Conservation (phyloP, 2,329 filamentous ascomycete genomes). For the Pyrenophora seminiperda region DNA sequence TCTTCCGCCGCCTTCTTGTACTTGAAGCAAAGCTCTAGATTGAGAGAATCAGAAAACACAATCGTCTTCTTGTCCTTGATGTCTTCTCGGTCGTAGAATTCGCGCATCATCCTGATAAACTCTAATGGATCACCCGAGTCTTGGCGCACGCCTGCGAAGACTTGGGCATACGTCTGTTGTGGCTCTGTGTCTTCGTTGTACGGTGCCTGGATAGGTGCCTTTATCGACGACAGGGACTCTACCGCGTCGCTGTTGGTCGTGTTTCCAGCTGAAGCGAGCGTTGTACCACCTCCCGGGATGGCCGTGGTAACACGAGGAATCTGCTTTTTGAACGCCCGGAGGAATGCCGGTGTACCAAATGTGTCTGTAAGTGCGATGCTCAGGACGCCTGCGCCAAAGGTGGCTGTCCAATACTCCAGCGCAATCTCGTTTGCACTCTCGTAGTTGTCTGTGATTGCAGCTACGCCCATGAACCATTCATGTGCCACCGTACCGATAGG, state of each 20-base stretch:
- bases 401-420: constrained; percentile 85
- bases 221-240: constrained; percentile 47
- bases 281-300: constrained; percentile 47
- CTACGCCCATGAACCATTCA: constrained; percentile 99
- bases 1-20: constrained; percentile 85
- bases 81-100: constrained; percentile 77
- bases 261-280: constrained; percentile 48
- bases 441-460: constrained; percentile 87
- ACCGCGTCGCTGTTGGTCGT: constrained; percentile 48
- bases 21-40: constrained; percentile 86
- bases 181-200: constrained; percentile 51
- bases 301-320: constrained; percentile 56
- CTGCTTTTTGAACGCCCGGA: constrained; percentile 78
- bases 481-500: constrained; percentile 92
- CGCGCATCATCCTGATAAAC: constrained; percentile 77
- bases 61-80: constrained; percentile 84
- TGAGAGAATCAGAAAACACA: constrained; percentile 93
- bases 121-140: constrained; percentile 85
- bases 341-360: constrained; percentile 88
- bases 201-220: constrained; percentile 54
- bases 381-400: constrained; percentile 83
- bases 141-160: constrained; percentile 84
- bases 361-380: constrained; percentile 94
- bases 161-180: constrained; percentile 71
- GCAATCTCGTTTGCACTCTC: constrained; percentile 81